Evolutionary conservation across 2,329 filamentous ascomycete species (phyloP), one percentile per base, ranked within the genome.

Genomic region (Davidsoniella neocaledoniae): DNA sequence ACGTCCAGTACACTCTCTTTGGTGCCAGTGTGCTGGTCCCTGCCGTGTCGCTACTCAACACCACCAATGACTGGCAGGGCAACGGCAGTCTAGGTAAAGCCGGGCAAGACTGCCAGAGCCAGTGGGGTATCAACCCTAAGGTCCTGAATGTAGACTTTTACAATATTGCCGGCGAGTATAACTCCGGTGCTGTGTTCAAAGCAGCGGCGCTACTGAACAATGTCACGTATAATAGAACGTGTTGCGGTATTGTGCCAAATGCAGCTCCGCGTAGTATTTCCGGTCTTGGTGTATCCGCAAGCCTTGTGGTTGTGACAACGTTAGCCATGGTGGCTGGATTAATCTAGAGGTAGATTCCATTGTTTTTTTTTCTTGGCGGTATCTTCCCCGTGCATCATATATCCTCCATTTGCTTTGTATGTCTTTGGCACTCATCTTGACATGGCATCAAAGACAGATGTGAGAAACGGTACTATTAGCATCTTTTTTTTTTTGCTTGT

Each of bases 131-230:
- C 7, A 71, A 83, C 0, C 86, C 86, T 2, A 90, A 82, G 58
- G 79, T 87, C 59, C 68, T 93, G 46, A 79, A 91, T 49, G 84
- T 91, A 23, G 86, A 93, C 61, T 91, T 86, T 63, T 93, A 91
- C 65, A 86, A 91, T 61, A 52, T 71, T 53, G 83, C 83, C 26
- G 69, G 66, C 36, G 43, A 50, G 14, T 39, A 46, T 21, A 73
- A 62, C 29, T 70, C 66, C 3, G 86, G 86, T 2, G 83, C 81
- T 2, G 84, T 91, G 8, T 93, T 93, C 58, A 72, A 81, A 59
- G 80, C 81, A 5, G 81, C 80, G 1, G 81, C 81, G 0, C 62
- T 69, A 49, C 72, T 76, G 53, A 90, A 88, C 62, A 79, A 81
- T 53, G 81, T 88, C 50, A 81, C 75, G 0, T 88, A 86, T 58